These are phyloP conservation scores for Prunus persica DNA, from an alignment of 306 rosid species.

Conservation along the genomic window Prunus_persica_NCBIv2 NC_034014.1:25924001-25924500, in stretches of 20 bases:
- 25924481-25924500: conserved; percentile 39
- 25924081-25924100: conserved; percentile 21
- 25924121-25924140: conserved; percentile 19
- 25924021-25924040: conserved; percentile 28
- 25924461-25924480: conserved; percentile 42
- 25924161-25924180: conserved; percentile 57
- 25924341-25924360: conserved; percentile 35
- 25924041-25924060: neutral
- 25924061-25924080: conserved; percentile 19
- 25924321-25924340: conserved; percentile 28
- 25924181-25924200: neutral
- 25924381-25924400: conserved; percentile 47
- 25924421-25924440: conserved; percentile 34
- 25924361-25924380: conserved; percentile 42
- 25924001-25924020: conserved; percentile 40
- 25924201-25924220: conserved; percentile 32
- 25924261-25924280: conserved; percentile 18
- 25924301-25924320: conserved; percentile 39
- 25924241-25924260: conserved; percentile 21
- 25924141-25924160: conserved; percentile 38
- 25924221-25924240: conserved; percentile 37
- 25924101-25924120: conserved; percentile 16
- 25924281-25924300: conserved; percentile 34
- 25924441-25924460: conserved; percentile 39
- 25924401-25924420: conserved; percentile 36